Conservation (phyloP, 805 yeast genomes). For the Metschnikowia orientalis region DNA sequence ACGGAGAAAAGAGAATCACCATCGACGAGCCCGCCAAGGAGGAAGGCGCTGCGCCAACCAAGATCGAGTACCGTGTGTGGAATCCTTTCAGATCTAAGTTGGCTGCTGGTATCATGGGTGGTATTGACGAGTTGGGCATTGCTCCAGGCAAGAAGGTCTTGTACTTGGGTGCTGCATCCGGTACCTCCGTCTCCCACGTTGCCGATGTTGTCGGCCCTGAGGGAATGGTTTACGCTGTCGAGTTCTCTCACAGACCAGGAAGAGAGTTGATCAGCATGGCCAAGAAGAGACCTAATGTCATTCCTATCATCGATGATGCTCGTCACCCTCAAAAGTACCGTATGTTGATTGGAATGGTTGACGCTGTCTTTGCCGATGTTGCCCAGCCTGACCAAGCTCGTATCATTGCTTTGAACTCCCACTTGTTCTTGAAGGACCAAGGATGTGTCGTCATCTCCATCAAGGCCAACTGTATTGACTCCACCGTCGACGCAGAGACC, state of each 20-base stretch:
- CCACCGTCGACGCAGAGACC: conserved; percentile 98
- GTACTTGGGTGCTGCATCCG: conserved; percentile 98
- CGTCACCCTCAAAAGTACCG: conserved; percentile 99
- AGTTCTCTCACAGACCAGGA: conserved; percentile 99
- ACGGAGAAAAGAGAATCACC: conserved; percentile 95
- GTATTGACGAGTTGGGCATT: conserved; percentile 95
- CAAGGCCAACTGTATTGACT: conserved; percentile 99
- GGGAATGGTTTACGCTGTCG: conserved; percentile 98
- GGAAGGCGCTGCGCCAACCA: conserved; percentile 85
- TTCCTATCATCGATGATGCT: conserved; percentile 98
- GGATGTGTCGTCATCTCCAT: conserved; percentile 98
- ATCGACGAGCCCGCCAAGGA: conserved; percentile 90
- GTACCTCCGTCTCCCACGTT: conserved; percentile 98
- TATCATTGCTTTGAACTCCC: conserved; percentile 97
- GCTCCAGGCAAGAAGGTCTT: conserved; percentile 98
- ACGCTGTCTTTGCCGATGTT: conserved; percentile 97
- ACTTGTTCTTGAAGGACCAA: conserved; percentile 94
- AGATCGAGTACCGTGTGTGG: conserved; percentile 99
- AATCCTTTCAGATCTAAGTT: conserved; percentile 99
- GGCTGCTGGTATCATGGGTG: conserved; percentile 99
- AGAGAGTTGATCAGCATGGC: conserved; percentile 99
- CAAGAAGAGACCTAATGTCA: conserved; percentile 98
- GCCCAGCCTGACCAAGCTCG: conserved; percentile 99
- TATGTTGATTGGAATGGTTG: conserved; percentile 99
- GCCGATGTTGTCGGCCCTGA: conserved; percentile 98